Evolutionary conservation across 441 rosid genomes (phyloP), one percentile per base, ranked within the genome.

Genomic region (Theobroma grandiflorum): DNA sequence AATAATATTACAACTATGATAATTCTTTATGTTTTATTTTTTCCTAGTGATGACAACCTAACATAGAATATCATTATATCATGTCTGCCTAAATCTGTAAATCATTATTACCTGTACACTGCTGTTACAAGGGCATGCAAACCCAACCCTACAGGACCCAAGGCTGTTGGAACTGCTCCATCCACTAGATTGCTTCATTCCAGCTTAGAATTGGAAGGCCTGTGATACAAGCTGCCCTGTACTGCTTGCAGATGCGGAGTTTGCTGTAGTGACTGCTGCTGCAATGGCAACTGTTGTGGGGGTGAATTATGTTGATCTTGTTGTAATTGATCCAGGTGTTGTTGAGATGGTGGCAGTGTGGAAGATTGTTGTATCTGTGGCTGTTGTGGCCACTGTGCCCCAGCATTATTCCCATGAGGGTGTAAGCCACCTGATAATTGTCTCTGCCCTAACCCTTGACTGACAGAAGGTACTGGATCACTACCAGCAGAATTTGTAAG

Each of bases 101-200:
- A 59, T 75, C 11, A 9, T 16, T 75, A 42, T 76, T 93, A 93
- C 97, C 99, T 93, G 98, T 95, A 91, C 97, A 91, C 81, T 82
- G 91, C 89, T 86, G 92, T 84, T 75, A 77, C 77, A 80, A 85
- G 90, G 89, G 94, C 90, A 86, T 85, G 91, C 87, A 74, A 83
- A 89, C 85, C 86, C 78, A 74, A 89, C 79, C 65, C 86, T 82
- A 79, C 88, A 86, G 90, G 86, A 84, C 78, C 83, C 81, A 87
- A 86, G 65, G 85, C 89, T 72, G 76, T 85, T 47, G 62, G 85
- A 88, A 80, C 85, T 84, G 88, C 86, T 85, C 88, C 80, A 80
- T 87, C 88, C 80, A 85, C 79, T 68, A 76, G 71, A 69, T 72
- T 78, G 84, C 79, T 78, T 90, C 89, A 92, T 88, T 91, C 98